These are phyloP conservation scores for Fonsecaea nubica DNA, from an alignment of 2,329 filamentous ascomycete genomes.

Conservation along the genomic window DNA sequence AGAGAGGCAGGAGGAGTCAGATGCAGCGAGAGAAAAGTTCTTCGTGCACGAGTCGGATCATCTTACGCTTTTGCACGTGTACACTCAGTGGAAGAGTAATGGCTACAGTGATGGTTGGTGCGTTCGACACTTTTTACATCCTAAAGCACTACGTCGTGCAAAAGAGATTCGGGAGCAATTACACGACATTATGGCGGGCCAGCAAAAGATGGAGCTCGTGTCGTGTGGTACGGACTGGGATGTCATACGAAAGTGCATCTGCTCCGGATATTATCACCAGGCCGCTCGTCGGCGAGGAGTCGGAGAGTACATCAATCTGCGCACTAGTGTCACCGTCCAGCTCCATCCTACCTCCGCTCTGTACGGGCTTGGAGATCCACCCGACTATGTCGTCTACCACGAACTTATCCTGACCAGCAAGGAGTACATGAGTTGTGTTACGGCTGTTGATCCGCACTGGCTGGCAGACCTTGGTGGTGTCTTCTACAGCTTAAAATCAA, in stretches of 20 bases:
- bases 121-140: constrained; percentile 87
- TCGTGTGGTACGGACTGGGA: constrained; percentile 98
- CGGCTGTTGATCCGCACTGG: constrained; percentile 95
- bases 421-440: constrained; percentile 98
- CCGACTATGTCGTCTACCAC: constrained; percentile 97
- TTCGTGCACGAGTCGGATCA: constrained; percentile 98
- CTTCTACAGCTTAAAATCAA: constrained; percentile 97
- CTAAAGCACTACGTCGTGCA: constrained; percentile 88
- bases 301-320: constrained; percentile 95
- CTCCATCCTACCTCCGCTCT: constrained; percentile 92
- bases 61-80: constrained; percentile 92
- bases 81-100: constrained; percentile 92
- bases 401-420: constrained; percentile 92
- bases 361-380: constrained; percentile 89
- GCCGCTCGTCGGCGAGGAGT: constrained; percentile 95
- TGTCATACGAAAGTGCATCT: constrained; percentile 92
- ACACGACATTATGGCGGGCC: constrained; percentile 82
- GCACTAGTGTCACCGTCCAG: constrained; percentile 91
- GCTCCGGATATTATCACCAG: constrained; percentile 97
- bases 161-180: constrained; percentile 96
- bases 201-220: constrained; percentile 85
- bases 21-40: constrained; percentile 94
- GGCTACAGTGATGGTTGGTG: constrained; percentile 92
- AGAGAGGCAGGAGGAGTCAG: constrained; percentile 94
- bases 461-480: constrained; percentile 94